Conservation (phyloP, 176 grass and related monocot species). For the Triticum monococcum region DNA sequence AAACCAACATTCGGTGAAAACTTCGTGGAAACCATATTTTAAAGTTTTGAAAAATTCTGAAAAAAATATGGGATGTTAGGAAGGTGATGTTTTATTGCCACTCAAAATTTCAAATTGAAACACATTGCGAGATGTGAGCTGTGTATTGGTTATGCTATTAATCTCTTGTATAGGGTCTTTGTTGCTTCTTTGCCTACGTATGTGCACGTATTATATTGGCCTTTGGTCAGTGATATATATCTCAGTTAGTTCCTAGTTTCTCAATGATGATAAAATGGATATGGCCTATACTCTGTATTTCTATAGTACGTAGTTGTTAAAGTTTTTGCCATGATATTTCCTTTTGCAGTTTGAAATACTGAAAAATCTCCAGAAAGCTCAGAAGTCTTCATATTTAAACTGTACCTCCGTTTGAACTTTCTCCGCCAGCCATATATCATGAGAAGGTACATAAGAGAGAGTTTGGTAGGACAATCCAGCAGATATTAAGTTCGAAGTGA, state of each 20-base stretch:
- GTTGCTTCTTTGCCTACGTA: neutral
- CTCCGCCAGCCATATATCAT: slow-evolving; percentile 89
- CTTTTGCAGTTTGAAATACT: slow-evolving; percentile 92
- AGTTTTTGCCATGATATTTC: slow-evolving; percentile 8
- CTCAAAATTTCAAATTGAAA: too few relatives aligned
- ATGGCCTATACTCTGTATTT: neutral
- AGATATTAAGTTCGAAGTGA: slow-evolving; percentile 50
- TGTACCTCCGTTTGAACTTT: slow-evolving; percentile 79
- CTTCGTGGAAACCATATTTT: too few relatives aligned
- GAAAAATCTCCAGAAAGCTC: slow-evolving; percentile 83
- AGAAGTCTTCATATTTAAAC: slow-evolving; percentile 58
- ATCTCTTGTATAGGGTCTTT: neutral
- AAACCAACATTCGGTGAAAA: too few relatives aligned
- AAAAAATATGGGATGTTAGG: too few relatives aligned
- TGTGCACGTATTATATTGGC: neutral
- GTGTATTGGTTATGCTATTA: neutral
- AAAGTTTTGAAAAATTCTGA: too few relatives aligned
- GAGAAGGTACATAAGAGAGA: slow-evolving; percentile 74
- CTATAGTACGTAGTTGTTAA: neutral
- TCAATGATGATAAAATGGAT: neutral
- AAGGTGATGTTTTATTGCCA: too few relatives aligned
- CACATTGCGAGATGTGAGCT: neutral
- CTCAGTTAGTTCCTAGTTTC: neutral
- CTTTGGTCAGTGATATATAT: neutral
- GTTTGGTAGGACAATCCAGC: slow-evolving; percentile 58